Evolutionary conservation across 768 basidiomycete genomes (phyloP), one percentile per base, ranked within the genome.

Genomic region (Rhizopogon vesiculosus): DNA sequence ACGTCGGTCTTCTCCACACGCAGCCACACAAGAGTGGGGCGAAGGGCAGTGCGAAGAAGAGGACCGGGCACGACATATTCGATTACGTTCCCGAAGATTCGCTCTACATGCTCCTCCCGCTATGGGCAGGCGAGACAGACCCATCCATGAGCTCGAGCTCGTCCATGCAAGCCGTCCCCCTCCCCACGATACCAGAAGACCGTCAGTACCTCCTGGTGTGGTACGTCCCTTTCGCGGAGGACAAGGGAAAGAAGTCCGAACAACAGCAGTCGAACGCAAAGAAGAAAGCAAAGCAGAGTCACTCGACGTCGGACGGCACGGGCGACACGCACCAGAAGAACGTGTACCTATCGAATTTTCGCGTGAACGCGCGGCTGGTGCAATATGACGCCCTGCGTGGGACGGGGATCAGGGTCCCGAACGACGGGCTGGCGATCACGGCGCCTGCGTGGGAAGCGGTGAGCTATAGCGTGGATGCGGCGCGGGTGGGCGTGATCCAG

Each of bases 71-170:
- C 5, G 77, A 81, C 56, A 74, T 87, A 58, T 81, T 90, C 54
- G 76, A 80, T 35, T 74, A 81, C 35, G 76, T 92, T 39, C 86
- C 86, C 0, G 69, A 79, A 5, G 88, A 91, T 13, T 81, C 82
- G 22, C 73, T 91, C 51, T 90, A 86, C 66, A 92, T 93, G 91
- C 78, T 91, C 25, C 75, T 93, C 16, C 91, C 91, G 15, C 75
- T 93, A n/a, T 93, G 90, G 89, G 83, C 86, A 8, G 80, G 85
- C 16, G 86, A 88, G 60, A 88, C 82, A 1, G 88, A 89, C 66
- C 64, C 79, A 71, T 74, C 44, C 48, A 19, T 39, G 54, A 9
- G 57, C 64, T 51, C 71, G 25, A 4, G 25, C 8, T 33, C 35
- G 0, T 5, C 35, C 35, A 38, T 5, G 12, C 35, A 38, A 38